phyloP scores from a whole-genome alignment of 257 asterid genomes.

The Fraxinus cuspidata region DNA sequence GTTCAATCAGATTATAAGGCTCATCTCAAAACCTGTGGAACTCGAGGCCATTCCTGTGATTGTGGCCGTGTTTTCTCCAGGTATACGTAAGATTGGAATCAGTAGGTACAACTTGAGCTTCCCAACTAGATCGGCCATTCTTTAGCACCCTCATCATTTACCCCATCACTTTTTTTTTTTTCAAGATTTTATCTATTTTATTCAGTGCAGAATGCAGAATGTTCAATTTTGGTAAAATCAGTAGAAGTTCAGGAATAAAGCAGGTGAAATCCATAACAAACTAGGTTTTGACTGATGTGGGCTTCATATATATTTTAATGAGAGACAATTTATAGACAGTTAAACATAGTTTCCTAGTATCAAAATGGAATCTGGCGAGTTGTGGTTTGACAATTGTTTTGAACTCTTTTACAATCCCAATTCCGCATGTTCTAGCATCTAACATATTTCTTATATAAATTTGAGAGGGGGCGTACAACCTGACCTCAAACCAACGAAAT shows the following conservation, averaged over 20 bases:
- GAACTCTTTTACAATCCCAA: too few relatives aligned
- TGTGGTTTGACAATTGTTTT: too few relatives aligned
- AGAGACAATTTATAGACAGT: not conserved
- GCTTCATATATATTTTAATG: not conserved
- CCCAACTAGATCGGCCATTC: not conserved
- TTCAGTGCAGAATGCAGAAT: too few relatives aligned
- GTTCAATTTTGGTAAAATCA: too few relatives aligned
- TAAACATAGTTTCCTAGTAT: not conserved
- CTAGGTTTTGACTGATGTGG: not conserved
- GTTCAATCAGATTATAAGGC: conserved; percentile 54
- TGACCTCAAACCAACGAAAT: too few relatives aligned
- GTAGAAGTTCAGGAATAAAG: not conserved
- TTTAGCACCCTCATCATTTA: not conserved
- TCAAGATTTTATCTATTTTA: too few relatives aligned
- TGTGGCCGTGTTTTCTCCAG: conserved; percentile 54
- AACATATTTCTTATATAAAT: too few relatives aligned
- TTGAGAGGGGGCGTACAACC: too few relatives aligned
- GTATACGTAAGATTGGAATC: conserved; percentile 4
- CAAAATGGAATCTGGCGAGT: too few relatives aligned
- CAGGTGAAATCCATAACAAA: not conserved
- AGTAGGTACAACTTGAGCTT: not conserved
- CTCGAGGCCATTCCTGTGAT: conserved; percentile 52
- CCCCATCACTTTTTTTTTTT: too few relatives aligned
- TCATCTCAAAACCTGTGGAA: conserved; percentile 52
- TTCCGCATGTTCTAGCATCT: too few relatives aligned